Conservation (phyloP, 2,329 filamentous ascomycete genomes). For the Fusarium solani-melongenae region DNA sequence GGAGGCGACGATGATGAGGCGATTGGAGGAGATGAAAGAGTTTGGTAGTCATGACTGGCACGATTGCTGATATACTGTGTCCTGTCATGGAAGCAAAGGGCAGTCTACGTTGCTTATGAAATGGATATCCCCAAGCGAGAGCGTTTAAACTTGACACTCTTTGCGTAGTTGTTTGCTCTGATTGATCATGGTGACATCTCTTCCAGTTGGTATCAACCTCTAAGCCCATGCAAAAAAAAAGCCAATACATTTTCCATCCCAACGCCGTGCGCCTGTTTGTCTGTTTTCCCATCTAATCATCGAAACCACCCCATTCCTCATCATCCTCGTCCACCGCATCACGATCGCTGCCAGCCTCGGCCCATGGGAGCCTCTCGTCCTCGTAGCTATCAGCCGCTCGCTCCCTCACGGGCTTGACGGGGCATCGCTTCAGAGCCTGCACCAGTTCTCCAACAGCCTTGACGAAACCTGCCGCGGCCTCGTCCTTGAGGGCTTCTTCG, state of each 20-base stretch:
- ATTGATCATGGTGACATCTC: slow-evolving; percentile 31
- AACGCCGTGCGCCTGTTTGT: slow-evolving; percentile 40
- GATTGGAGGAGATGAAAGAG: slow-evolving; percentile 45
- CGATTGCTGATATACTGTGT: background rate
- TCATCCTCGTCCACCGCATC: slow-evolving; percentile 46
- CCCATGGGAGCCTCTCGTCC: slow-evolving; percentile 79
- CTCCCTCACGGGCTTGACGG: slow-evolving; percentile 77
- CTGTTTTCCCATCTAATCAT: slow-evolving; percentile 60
- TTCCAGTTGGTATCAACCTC: slow-evolving; percentile 40
- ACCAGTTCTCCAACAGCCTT: slow-evolving; percentile 65
- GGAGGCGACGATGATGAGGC: slow-evolving; percentile 46
- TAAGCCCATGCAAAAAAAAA: slow-evolving; percentile 26
- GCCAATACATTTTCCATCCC: slow-evolving; percentile 20
- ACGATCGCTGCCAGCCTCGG: slow-evolving; percentile 46
- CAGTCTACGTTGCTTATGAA: slow-evolving; percentile 21
- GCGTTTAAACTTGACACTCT: slow-evolving; percentile 23
- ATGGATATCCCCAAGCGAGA: slow-evolving; percentile 27
- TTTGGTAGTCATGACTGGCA: slow-evolving; percentile 31
- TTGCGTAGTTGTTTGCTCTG: slow-evolving; percentile 1
- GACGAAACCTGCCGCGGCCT: slow-evolving; percentile 59
- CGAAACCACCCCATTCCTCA: slow-evolving; percentile 75
- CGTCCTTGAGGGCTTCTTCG: slow-evolving; percentile 63
- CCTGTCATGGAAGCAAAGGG: background rate
- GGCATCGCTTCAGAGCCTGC: slow-evolving; percentile 65
- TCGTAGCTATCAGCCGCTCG: slow-evolving; percentile 76